Evolutionary conservation across 495 filamentous ascomycete species (phyloP), one percentile per base, ranked within the genome.

Genomic region (Astrocystis sublimbata): DNA sequence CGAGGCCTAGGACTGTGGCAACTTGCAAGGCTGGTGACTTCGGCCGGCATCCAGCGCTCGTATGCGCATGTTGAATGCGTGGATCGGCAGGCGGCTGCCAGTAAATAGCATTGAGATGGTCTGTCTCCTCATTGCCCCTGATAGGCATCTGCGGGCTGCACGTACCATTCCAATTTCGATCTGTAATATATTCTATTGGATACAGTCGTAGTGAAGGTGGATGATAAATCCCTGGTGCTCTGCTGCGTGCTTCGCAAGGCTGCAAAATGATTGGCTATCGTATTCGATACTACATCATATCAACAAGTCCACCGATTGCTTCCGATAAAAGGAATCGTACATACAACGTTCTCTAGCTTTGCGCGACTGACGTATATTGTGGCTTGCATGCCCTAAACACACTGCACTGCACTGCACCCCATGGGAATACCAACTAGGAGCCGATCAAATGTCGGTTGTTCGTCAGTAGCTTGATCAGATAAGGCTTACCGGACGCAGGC

Each of bases 61-160:
- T n/a, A n/a, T n/a, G n/a, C n/a, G n/a, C n/a, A n/a, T n/a, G n/a
- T n/a, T n/a, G n/a, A n/a, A n/a, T n/a, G n/a, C n/a, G n/a, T n/a
- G n/a, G n/a, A n/a, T n/a, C n/a, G n/a, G n/a, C n/a, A n/a, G n/a
- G n/a, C n/a, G n/a, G n/a, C n/a, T n/a, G n/a, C n/a, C n/a, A n/a
- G n/a, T n/a, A n/a, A n/a, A n/a, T n/a, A n/a, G n/a, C n/a, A 7
- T 9, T 2, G 50, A 38, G 21, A 42, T 17, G 50, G 19, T 15
- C 30, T 40, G 33, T 19, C 51, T 21, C 53, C 23, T 15, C 17
- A 21, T 31, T 12, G 31, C 40, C 38, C 53, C 26, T 43, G 38
- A 38, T 28, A n/a, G n/a, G 15, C 21, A 42, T 56, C 35, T 42
- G 52, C 36, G 42, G 26, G 36, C 36, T 56, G 52, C 35, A 56